Percentiles rank a stretch among this genome's conserved stretches.
Conservation (phyloP, 768 basidiomycete genomes). For the Agrocybe chaxingu region DNA sequence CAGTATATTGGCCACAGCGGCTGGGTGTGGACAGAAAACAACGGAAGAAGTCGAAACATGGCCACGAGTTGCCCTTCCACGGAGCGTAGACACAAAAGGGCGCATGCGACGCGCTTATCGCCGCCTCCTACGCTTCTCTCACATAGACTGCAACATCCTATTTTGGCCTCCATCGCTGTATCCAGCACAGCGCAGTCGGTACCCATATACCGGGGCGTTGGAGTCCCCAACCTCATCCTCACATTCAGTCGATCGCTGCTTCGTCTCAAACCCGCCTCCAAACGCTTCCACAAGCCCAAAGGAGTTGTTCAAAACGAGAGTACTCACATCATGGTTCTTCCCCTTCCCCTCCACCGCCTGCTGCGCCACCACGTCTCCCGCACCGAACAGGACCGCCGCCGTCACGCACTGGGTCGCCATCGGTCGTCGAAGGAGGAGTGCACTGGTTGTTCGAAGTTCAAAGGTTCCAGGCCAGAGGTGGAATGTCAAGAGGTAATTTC, state of each 20-base stretch:
- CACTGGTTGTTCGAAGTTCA: constrained; percentile 31
- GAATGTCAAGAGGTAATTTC: not conserved
- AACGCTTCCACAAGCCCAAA: not conserved
- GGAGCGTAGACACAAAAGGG: not conserved
- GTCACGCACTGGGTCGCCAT: constrained; percentile 62
- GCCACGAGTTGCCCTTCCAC: not conserved
- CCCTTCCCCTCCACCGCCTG: constrained; percentile 77
- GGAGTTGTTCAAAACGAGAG: constrained; percentile 2
- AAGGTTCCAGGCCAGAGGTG: not conserved
- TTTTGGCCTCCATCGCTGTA: no score
- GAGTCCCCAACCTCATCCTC: not conserved
- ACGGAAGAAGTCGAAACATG: not conserved
- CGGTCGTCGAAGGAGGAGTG: constrained; percentile 58
- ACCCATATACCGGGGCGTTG: no score
- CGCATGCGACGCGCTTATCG: no score
- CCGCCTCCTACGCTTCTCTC: no score
- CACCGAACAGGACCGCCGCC: constrained; percentile 65
- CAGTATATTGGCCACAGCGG: no score
- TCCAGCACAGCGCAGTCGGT: no score
- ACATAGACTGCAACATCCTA: no score
- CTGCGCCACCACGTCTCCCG: constrained; percentile 82
- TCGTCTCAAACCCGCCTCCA: not conserved
- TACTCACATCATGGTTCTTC: constrained; percentile 68
- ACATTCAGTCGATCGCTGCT: not conserved
- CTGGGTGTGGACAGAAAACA: not conserved